Percentiles rank a stretch among this genome's conserved stretches.
Evolutionary conservation across 768 basidiomycete species (phyloP).

Genomic region (Russula earlei): DNA sequence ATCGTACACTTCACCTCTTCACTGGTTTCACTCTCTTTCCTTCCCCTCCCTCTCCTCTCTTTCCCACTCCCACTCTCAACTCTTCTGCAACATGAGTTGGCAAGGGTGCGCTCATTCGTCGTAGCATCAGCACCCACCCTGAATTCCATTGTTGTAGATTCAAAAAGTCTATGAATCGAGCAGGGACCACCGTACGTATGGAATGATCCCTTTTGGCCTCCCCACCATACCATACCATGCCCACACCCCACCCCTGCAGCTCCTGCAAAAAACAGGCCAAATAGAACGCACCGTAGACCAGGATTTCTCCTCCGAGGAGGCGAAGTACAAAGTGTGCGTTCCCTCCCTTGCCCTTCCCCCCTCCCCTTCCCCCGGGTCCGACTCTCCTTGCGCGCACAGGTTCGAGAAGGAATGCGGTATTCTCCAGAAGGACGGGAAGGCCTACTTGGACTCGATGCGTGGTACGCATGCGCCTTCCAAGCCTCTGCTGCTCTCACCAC

Average conservation of each 20-base stretch:
- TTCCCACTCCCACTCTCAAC: neutral
- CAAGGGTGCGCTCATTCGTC: constrained; percentile 3
- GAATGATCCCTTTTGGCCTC: constrained; percentile 1
- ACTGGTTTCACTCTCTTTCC: neutral
- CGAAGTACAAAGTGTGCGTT: constrained; percentile 79
- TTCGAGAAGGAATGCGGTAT: constrained; percentile 94
- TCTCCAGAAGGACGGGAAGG: constrained; percentile 92
- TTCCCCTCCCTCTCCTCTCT: neutral
- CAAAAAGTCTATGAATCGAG: constrained; percentile 89
- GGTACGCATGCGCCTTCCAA: constrained; percentile 36
- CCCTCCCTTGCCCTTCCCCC: neutral
- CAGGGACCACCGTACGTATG: constrained; percentile 72
- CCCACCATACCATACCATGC: constrained; percentile 10
- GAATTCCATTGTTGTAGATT: constrained; percentile 40
- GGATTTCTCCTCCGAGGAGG: constrained; percentile 88
- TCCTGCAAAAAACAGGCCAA: constrained; percentile 97
- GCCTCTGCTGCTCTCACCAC: neutral
- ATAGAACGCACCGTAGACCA: constrained; percentile 92
- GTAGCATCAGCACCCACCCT: neutral
- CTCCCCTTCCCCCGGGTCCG: neutral
- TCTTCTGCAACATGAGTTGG: constrained; percentile 15
- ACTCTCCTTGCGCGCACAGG: constrained; percentile 31
- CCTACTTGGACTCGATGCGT: constrained; percentile 90
- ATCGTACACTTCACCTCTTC: neutral
- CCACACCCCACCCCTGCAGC: constrained; percentile 33